A percentile compares a stretch with the other conserved stretches of the same genome.
These are phyloP conservation scores for Hyparrhenia diplandra DNA, from an alignment of 176 grass and related monocot species.

Conservation along the genomic window DNA sequence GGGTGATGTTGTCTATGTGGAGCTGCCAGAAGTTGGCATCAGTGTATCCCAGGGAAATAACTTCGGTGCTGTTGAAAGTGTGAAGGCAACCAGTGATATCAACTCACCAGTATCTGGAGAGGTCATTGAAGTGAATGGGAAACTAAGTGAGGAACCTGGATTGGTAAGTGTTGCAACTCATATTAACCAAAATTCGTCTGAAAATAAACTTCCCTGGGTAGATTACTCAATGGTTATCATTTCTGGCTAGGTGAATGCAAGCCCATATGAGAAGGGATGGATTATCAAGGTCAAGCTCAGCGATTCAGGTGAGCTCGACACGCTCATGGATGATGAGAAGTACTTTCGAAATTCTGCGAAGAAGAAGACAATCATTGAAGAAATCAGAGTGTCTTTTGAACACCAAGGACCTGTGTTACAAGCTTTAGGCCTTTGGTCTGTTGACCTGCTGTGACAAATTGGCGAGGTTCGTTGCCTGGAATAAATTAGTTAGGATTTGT, in stretches of 20 bases:
- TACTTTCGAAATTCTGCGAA: constrained; percentile 82
- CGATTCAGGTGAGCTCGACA: constrained; percentile 55
- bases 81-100: constrained; percentile 93
- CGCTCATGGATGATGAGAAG: constrained; percentile 71
- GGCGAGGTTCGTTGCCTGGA: constrained; percentile 5
- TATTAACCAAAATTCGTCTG: background rate
- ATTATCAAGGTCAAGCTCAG: constrained; percentile 94
- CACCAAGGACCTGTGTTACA: background rate
- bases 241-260: constrained; percentile 52
- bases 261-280: constrained; percentile 74
- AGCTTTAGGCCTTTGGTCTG: constrained; percentile 3
- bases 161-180: constrained; percentile 41
- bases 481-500: constrained; percentile 40
- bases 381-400: constrained; percentile 3
- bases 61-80: constrained; percentile 96
- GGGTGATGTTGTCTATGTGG: constrained; percentile 95
- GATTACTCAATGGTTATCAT: background rate
- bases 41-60: constrained; percentile 58
- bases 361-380: constrained; percentile 86
- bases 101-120: constrained; percentile 82
- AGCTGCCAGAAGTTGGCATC: constrained; percentile 79
- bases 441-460: background rate
- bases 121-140: constrained; percentile 62
- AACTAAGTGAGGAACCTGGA: constrained; percentile 56
- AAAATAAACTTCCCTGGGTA: background rate